These are phyloP conservation scores for Phytophthora idaei DNA, from an alignment of 352 stramenopile genomes.

Conservation along the genomic window DNA sequence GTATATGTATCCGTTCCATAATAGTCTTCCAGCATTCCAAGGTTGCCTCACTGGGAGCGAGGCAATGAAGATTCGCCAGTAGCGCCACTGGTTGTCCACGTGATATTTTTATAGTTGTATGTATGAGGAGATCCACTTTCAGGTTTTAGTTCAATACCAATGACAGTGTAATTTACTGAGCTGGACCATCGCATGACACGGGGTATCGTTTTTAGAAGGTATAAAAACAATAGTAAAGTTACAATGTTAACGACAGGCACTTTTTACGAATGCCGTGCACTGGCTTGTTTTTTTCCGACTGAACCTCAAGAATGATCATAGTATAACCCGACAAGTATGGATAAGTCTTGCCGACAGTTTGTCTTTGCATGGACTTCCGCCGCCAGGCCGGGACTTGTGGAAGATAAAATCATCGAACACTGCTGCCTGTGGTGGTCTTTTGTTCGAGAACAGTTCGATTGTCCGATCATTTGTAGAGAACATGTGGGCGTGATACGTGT, in stretches of 20 bases:
- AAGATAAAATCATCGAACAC: slow-evolving; percentile 2
- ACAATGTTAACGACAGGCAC: slow-evolving; percentile 2
- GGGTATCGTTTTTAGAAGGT: slow-evolving; percentile 18
- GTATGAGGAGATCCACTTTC: slow-evolving; percentile 5
- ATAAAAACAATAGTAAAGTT: not conserved
- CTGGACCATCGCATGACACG: not conserved
- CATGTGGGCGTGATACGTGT: not conserved
- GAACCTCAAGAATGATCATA: slow-evolving; percentile 4
- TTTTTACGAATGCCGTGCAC: slow-evolving; percentile 14
- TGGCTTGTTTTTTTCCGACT: slow-evolving; percentile 21
- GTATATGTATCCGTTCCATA: not conserved
- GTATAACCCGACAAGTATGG: not conserved
- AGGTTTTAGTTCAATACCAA: slow-evolving; percentile 18
- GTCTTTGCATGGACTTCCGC: not conserved
- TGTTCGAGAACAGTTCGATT: not conserved
- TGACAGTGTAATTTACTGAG: not conserved
- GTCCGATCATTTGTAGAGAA: not conserved
- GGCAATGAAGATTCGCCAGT: not conserved
- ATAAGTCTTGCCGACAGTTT: not conserved
- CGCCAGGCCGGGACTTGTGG: not conserved
- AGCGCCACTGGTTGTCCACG: no score
- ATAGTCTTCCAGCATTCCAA: not conserved
- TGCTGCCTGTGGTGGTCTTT: not conserved
- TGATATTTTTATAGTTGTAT: not conserved
- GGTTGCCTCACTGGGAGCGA: not conserved